Evolutionary conservation across 1,284 basidiomycete genomes (phyloP), one percentile per base, ranked within the genome.

Genomic region (Marasmius tenuissimus): DNA sequence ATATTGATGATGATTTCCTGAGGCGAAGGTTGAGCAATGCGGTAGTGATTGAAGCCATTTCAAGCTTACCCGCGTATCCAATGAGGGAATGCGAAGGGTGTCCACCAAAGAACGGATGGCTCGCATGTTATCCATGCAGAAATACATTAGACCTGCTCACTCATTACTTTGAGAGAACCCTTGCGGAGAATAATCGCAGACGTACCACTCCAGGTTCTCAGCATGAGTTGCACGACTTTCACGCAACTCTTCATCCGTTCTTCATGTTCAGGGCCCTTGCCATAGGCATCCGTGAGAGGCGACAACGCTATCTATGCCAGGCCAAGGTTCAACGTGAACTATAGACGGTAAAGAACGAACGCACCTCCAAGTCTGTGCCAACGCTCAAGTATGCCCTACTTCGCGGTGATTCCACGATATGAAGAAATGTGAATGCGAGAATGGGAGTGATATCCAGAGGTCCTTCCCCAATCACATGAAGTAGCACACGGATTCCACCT

Each of bases 201-300:
- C 89, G 60, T 69, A 95, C 96, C 97, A 65, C 93, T 91, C 96
- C 97, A 99, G 10, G 93, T 95, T 52, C 92, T 85, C 54, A 99
- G 75, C 80, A 98, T 90, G 40, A 91, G 82, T 47, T 90, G 86
- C 47, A 97, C 88, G 54, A 97, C 87, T 67, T 85, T 89, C 3
- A 91, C 82, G 66, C 89, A 92, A 20, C 87, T 83, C 68, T 87
- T 84, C 77, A 98, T 89, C 52, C 87, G 84, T 49, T 94, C 93
- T 6, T 85, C 82, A 69, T 95, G 88, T 40, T 89, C 87, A 22
- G 86, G 71, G 3, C 90, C 88, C 70, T 92, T 93, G 6, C 93
- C 93, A 67, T 96, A 96, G 0, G 93, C 90, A 73, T 98, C 96
- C 0, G 94, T 97, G 58, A 97, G 85, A 5, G 91, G 91, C 16